Percentiles rank a stretch among this genome's conserved stretches.
phyloP scores from a whole-genome alignment of 129 eudicot genomes.

The Heracleum sosnowskyi region DNA sequence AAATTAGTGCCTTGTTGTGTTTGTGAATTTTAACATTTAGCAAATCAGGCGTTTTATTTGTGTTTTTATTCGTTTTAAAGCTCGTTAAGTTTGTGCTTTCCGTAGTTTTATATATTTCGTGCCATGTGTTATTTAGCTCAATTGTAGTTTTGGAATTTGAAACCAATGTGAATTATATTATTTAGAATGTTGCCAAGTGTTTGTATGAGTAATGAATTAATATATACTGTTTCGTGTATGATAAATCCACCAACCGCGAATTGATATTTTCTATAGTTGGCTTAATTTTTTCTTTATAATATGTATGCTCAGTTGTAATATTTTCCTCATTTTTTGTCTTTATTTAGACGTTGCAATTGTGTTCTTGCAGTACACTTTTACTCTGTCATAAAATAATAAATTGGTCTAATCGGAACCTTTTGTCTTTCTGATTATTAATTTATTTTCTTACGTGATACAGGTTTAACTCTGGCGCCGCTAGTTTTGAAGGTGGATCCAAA shows the following conservation, averaged over 20 bases:
- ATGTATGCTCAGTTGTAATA: background rate
- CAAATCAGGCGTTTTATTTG: background rate
- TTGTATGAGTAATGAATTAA: no score
- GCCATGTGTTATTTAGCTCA: no score
- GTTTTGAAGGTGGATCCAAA: conserved; percentile 86
- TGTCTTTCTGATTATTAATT: background rate
- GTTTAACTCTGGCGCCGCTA: conserved; percentile 74
- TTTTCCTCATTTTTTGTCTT: background rate
- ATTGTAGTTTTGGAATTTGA: no score
- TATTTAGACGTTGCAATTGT: background rate
- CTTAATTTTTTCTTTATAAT: no score
- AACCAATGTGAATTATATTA: no score
- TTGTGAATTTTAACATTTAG: background rate
- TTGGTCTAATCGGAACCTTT: background rate
- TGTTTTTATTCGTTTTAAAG: background rate
- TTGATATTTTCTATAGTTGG: background rate
- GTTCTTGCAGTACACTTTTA: background rate
- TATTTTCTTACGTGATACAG: conserved; percentile 39
- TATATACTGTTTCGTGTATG: no score
- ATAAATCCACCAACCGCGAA: background rate
- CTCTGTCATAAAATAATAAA: background rate
- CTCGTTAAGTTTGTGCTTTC: no score
- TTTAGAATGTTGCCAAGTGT: no score
- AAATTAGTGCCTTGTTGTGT: background rate
- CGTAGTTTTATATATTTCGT: no score